phyloP scores from a whole-genome alignment of 306 rosid genomes.

The Trichosanthes cucumerina region DNA sequence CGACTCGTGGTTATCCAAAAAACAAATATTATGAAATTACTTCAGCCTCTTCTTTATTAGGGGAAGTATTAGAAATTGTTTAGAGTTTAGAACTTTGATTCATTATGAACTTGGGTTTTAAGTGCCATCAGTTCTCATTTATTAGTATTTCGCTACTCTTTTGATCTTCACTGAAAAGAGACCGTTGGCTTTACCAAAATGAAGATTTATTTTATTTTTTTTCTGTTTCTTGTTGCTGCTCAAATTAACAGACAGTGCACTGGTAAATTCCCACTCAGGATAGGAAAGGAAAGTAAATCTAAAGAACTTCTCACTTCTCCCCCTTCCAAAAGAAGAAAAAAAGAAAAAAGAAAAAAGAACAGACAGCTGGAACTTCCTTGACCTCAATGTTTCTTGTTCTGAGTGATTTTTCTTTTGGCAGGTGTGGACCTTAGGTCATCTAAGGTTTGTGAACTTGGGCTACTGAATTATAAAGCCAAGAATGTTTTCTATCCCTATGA shows the following conservation, averaged over 20 bases:
- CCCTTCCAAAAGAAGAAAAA: background rate
- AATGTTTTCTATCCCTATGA: conserved; percentile 55
- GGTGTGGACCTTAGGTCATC: conserved; percentile 95
- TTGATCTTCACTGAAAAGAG: background rate
- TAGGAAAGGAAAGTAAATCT: background rate
- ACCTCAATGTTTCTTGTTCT: background rate
- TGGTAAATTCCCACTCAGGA: background rate
- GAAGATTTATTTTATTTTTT: background rate
- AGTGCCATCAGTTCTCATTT: background rate
- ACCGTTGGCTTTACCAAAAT: background rate
- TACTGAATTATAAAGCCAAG: conserved; percentile 70
- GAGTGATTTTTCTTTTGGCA: conserved; percentile 25
- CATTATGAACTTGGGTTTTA: background rate
- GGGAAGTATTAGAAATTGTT: background rate
- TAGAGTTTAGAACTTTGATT: background rate
- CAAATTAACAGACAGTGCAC: background rate
- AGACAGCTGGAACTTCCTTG: background rate
- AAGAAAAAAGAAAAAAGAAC: background rate
- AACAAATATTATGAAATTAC: background rate
- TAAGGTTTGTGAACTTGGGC: conserved; percentile 81
- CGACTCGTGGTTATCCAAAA: too few species aligned
- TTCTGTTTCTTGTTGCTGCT: background rate
- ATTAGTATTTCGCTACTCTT: background rate
- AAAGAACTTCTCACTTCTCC: background rate
- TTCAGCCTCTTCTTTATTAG: background rate